phyloP scores from a whole-genome alignment of 345 rosid genomes.

The Corchorus olitorius region DNA sequence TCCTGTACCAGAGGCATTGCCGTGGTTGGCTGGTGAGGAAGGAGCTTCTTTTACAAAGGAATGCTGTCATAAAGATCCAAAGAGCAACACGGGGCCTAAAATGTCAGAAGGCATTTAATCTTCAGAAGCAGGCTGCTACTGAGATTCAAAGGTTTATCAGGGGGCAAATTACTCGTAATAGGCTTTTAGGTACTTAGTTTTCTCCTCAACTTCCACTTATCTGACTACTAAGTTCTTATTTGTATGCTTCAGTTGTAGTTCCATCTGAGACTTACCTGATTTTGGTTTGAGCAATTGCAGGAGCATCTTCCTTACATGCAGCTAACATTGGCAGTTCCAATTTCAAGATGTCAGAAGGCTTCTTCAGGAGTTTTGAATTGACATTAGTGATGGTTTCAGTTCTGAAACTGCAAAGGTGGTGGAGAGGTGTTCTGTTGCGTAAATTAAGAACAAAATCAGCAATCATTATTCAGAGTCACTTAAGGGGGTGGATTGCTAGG shows the following conservation, averaged over 20 bases:
- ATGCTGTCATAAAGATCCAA: slow-evolving; percentile 61
- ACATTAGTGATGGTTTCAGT: slow-evolving; percentile 36
- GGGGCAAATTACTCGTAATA: slow-evolving; percentile 55
- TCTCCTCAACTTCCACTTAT: slow-evolving; percentile 19
- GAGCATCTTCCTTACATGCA: slow-evolving; percentile 36
- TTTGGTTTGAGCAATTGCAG: slow-evolving; percentile 38
- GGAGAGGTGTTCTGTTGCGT: slow-evolving; percentile 55
- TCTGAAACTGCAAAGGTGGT: slow-evolving; percentile 82
- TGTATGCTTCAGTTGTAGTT: slow-evolving; percentile 3
- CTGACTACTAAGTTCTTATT: neutral
- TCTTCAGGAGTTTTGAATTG: slow-evolving; percentile 34
- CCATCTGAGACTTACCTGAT: slow-evolving; percentile 11
- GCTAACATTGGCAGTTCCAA: slow-evolving; percentile 18
- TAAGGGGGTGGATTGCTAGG: slow-evolving; percentile 65
- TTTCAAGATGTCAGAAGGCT: slow-evolving; percentile 25
- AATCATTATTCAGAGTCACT: slow-evolving; percentile 54
- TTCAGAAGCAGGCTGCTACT: slow-evolving; percentile 51
- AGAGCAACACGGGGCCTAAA: slow-evolving; percentile 45
- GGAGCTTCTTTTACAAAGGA: slow-evolving; percentile 40
- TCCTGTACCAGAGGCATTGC: slow-evolving; percentile 48
- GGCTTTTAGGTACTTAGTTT: slow-evolving; percentile 57
- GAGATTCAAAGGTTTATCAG: slow-evolving; percentile 59
- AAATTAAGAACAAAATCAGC: slow-evolving; percentile 54
- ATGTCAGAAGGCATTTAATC: slow-evolving; percentile 37
- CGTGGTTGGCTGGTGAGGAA: slow-evolving; percentile 69